Evolutionary conservation across 371 early-diverging fungal genomes (phyloP).

Genomic region (Circinella umbellata): DNA sequence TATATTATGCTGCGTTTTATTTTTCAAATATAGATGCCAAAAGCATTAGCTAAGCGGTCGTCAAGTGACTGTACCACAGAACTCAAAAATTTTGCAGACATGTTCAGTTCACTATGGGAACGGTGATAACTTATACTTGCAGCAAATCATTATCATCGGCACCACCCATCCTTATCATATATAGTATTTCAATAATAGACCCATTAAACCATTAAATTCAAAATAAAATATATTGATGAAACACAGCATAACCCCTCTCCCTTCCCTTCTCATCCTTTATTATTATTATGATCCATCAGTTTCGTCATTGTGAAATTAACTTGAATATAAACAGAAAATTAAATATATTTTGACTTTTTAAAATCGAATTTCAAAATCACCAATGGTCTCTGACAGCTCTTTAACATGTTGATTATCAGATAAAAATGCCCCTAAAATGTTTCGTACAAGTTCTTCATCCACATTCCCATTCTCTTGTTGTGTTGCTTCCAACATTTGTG

Average conservation of each 20-base stretch:
- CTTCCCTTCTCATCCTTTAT: no score
- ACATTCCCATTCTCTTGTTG: constrained; percentile 11
- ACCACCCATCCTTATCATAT: no score
- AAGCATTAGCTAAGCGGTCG: constrained; percentile 36
- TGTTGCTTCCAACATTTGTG: constrained; percentile 14
- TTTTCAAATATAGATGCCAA: constrained; percentile 30
- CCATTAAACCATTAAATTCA: no score
- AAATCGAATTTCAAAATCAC: constrained; percentile 25
- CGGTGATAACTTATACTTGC: constrained; percentile 29
- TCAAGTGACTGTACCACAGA: constrained; percentile 47
- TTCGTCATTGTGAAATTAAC: no score
- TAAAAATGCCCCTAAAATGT: constrained; percentile 15
- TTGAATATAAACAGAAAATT: background rate
- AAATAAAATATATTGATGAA: no score
- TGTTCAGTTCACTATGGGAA: constrained; percentile 36
- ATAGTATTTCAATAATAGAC: no score
- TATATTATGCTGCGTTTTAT: no score
- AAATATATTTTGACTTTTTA: constrained; percentile 7
- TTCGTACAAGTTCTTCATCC: constrained; percentile 19
- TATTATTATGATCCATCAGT: no score
- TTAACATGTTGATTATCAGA: constrained; percentile 20
- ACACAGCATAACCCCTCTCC: no score
- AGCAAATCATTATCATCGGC: no score
- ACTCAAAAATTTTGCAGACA: constrained; percentile 32
- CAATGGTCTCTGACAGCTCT: constrained; percentile 24